phyloP scores from a whole-genome alignment of 73 alveolate species.

The Paraurostyla sp. region DNA sequence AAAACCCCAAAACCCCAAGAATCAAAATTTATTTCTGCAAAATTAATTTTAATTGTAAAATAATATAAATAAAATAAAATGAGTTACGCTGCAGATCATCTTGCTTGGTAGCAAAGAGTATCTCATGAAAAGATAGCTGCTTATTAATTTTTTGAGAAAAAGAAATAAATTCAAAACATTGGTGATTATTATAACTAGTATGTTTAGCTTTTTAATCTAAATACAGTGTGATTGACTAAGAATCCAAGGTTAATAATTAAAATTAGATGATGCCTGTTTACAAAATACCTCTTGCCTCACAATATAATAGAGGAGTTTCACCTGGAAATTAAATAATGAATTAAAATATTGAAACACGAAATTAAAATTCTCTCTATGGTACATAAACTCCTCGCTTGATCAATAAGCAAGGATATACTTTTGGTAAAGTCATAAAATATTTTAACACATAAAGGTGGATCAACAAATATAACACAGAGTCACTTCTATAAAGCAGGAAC shows the following conservation, averaged over 20 bases:
- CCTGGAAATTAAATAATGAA: neutral
- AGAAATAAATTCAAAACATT: neutral
- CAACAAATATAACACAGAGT: constrained; percentile 1
- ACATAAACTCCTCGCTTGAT: neutral
- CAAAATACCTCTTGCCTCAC: neutral
- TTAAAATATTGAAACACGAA: neutral
- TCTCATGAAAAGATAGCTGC: constrained; percentile 17
- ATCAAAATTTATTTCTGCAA: too few species aligned
- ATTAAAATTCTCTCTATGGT: neutral
- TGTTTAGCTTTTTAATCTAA: neutral
- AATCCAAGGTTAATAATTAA: neutral
- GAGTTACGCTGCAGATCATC: constrained; percentile 55
- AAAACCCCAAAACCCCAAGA: too few species aligned
- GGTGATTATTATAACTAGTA: constrained; percentile 35
- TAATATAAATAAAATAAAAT: constrained; percentile 13
- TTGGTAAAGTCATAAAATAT: neutral
- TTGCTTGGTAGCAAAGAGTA: constrained; percentile 52
- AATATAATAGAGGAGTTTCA: neutral
- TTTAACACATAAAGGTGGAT: constrained; percentile 4
- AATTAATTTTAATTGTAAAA: too few species aligned
- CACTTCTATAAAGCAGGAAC: too few species aligned
- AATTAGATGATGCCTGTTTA: neutral
- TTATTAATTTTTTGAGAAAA: neutral
- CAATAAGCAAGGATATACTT: constrained; percentile 30
- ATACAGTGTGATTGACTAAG: neutral